Conservation (phyloP, 2,329 filamentous ascomycete species). For the Elsinoe necatrix region DNA sequence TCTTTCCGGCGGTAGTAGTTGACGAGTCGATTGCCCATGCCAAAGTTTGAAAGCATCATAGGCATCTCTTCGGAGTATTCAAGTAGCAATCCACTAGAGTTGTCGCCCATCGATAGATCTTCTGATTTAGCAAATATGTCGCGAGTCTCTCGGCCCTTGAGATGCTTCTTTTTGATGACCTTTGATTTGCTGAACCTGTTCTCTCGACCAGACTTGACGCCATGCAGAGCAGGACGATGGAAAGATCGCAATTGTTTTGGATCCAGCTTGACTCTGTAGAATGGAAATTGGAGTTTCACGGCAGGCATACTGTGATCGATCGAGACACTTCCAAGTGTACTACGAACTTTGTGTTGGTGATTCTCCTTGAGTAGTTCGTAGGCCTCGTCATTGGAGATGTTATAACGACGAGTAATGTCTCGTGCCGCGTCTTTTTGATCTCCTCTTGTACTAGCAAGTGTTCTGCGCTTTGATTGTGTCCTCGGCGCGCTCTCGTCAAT, state of each 20-base stretch:
- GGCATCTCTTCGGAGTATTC: constrained; percentile 96
- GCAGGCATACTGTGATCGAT: constrained; percentile 93
- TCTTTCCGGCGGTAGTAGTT: constrained; percentile 92
- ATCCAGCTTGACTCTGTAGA: constrained; percentile 80
- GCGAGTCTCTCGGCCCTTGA: constrained; percentile 68
- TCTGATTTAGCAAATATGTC: constrained; percentile 72
- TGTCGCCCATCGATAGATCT: constrained; percentile 79
- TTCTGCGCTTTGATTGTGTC: constrained; percentile 47
- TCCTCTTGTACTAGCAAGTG: constrained; percentile 51
- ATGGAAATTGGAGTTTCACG: constrained; percentile 84
- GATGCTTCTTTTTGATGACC: constrained; percentile 69
- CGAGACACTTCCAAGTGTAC: constrained; percentile 81
- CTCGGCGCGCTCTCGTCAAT: constrained; percentile 67
- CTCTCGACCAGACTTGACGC: constrained; percentile 47
- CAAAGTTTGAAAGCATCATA: constrained; percentile 86
- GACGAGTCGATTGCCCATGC: constrained; percentile 92
- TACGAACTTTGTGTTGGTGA: constrained; percentile 89
- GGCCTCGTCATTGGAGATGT: constrained; percentile 90
- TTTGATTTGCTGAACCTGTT: constrained; percentile 67
- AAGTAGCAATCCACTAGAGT: constrained; percentile 76
- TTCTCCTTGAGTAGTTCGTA: constrained; percentile 96
- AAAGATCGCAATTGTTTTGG: constrained; percentile 68
- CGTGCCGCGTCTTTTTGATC: constrained; percentile 62
- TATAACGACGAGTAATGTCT: constrained; percentile 74
- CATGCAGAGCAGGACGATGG: constrained; percentile 69